Base-by-base conservation (phyloP, 2,329 filamentous ascomycete species). In the Pseudogymnoascus verrucosus region DNA sequence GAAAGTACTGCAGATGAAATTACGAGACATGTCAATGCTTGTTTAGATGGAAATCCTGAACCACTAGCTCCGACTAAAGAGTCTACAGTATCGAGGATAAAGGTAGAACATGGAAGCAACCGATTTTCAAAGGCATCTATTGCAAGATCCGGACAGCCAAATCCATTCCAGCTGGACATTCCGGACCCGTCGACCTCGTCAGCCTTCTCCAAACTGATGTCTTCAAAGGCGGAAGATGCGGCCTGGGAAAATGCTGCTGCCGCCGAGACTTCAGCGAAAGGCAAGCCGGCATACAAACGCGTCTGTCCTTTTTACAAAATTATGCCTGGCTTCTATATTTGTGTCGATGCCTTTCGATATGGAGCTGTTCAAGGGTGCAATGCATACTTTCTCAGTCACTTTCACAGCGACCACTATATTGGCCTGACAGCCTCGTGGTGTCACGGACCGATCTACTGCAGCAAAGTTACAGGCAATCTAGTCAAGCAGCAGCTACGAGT, bases 221-320 rank as follows among this genome's bases (percentile, higher is more conserved):
- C 92, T 5, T 87, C 86, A 5, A 92, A 96, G 70, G 90, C 89
- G 4, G 95, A 99, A 77, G 89, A 96, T 73, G 82, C 86, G 1
- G 95, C 95, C 0, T 99, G 95, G 95, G 87, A 89, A 0, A 86
- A 84, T 37, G 95, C 95, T 11, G 92, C 93, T 0, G 89, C 91
- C 1, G 82, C 89, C 1, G 92, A 96, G 73, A 78, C 84, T 28
- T 84, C 89, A 1, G 87, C 92, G 2, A 84, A 91, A 42, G 93
- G 95, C 21, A 95, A 91, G 72, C 90, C 89, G 16, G 89, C 93
- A 0, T 95, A 93, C 71, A 84, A 93, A 71, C 85, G 95, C 60
- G 97, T 91, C 0, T 99, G 95, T 72, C 95, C 95, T 0, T 99
- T 99, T 71, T 99, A 99, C 79, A 99, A 99, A 76, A 97, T 98